phyloP scores from a whole-genome alignment of 805 yeast species.

The Starmerella stellata region DNA sequence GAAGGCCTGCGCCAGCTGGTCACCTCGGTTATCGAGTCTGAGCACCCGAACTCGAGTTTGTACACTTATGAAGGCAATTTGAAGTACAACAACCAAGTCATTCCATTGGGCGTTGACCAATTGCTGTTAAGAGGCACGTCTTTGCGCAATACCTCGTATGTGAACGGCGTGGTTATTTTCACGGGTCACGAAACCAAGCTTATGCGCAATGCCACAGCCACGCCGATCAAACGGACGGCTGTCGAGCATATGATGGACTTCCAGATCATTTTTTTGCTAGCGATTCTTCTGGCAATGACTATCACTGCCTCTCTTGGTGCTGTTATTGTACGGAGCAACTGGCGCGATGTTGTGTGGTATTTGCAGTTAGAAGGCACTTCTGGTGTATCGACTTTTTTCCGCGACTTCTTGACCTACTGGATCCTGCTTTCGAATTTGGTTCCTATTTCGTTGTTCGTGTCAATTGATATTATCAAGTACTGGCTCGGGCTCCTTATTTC shows the following conservation, averaged over 20 bases:
- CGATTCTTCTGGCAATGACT: slow-evolving; percentile 55
- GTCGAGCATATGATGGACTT: slow-evolving; percentile 88
- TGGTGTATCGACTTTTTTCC: slow-evolving; percentile 55
- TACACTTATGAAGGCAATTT: slow-evolving; percentile 91
- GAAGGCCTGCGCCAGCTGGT: slow-evolving; percentile 32
- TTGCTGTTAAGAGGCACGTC: slow-evolving; percentile 88
- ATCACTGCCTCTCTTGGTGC: slow-evolving; percentile 77
- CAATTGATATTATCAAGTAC: slow-evolving; percentile 87
- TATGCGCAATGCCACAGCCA: slow-evolving; percentile 96
- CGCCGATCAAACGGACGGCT: slow-evolving; percentile 93
- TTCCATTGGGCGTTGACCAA: slow-evolving; percentile 80
- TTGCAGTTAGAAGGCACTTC: slow-evolving; percentile 50
- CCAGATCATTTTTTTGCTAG: slow-evolving; percentile 77
- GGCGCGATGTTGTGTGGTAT: slow-evolving; percentile 39
- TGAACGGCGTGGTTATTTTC: slow-evolving; percentile 79
- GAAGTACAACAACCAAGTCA: slow-evolving; percentile 24
- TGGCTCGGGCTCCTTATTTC: slow-evolving; percentile 89
- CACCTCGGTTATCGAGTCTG: slow-evolving; percentile 50
- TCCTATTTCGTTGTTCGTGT: slow-evolving; percentile 92
- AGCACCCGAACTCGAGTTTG: slow-evolving; percentile 82
- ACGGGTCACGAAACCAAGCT: slow-evolving; percentile 97
- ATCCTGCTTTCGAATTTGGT: slow-evolving; percentile 87
- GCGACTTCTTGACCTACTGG: slow-evolving; percentile 85
- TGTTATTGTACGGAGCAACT: slow-evolving; percentile 47
- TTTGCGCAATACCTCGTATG: slow-evolving; percentile 84